phyloP scores from a whole-genome alignment of 2,329 filamentous ascomycete genomes.

The Gyromitra esculenta region DNA sequence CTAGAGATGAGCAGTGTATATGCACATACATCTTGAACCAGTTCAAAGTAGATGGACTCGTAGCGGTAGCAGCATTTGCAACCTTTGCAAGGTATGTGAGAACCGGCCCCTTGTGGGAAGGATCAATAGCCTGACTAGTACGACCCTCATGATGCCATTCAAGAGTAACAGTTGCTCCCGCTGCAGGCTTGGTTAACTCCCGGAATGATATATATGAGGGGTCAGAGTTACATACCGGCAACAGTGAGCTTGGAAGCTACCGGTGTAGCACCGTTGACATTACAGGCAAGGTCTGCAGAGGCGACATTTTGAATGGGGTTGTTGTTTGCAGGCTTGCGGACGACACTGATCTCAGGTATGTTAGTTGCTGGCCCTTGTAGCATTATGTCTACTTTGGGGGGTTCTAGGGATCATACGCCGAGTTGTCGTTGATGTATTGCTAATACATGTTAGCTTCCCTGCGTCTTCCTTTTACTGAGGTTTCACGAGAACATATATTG shows the following conservation, averaged over 20 bases:
- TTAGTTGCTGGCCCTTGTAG: neutral
- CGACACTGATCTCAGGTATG: neutral
- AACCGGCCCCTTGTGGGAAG: constrained; percentile 65
- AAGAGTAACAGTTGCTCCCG: constrained; percentile 33
- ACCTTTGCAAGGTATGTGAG: constrained; percentile 56
- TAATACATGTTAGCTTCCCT: constrained; percentile 14
- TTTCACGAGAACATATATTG: neutral
- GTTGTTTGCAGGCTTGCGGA: constrained; percentile 45
- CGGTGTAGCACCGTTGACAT: constrained; percentile 46
- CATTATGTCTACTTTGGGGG: neutral
- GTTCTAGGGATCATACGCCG: constrained; percentile 8
- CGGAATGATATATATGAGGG: neutral
- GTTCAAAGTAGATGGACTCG: constrained; percentile 61
- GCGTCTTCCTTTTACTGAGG: neutral
- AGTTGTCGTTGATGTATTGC: constrained; percentile 52
- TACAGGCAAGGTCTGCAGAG: constrained; percentile 48
- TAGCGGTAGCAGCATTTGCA: constrained; percentile 63
- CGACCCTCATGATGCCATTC: constrained; percentile 59
- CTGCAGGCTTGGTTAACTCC: neutral
- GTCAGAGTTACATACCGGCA: constrained; percentile 9
- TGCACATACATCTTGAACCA: constrained; percentile 65
- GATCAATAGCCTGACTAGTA: constrained; percentile 62
- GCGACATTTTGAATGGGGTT: constrained; percentile 48
- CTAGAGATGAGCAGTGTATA: constrained; percentile 35
- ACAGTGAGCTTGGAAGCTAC: constrained; percentile 40